These are phyloP conservation scores for Hibiscus mutabilis DNA, from an alignment of 345 rosid genomes.

Conservation along the genomic window DNA sequence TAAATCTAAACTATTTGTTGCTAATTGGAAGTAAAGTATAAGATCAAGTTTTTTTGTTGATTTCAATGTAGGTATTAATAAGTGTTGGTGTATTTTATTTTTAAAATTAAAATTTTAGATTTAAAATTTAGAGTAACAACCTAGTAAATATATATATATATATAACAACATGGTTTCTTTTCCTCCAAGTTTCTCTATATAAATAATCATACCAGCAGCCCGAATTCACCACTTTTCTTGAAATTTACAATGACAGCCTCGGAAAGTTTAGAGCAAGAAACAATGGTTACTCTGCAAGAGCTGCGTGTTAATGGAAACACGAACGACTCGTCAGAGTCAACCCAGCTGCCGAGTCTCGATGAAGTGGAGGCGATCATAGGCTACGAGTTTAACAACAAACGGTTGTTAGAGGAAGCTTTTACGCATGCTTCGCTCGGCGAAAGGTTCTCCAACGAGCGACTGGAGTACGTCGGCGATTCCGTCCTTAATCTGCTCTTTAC, in stretches of 20 bases:
- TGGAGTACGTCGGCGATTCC: slow-evolving; percentile 54
- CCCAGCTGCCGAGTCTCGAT: slow-evolving; percentile 14
- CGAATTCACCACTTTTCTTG: background rate
- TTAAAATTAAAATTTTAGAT: no score
- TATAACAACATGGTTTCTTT: background rate
- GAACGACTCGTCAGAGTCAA: background rate
- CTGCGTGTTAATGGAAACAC: background rate
- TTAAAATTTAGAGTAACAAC: no score
- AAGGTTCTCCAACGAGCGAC: slow-evolving; percentile 32
- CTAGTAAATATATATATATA: no score
- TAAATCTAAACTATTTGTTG: no score
- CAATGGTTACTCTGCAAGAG: background rate
- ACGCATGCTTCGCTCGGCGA: slow-evolving; percentile 30
- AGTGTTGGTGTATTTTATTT: no score
- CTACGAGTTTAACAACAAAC: slow-evolving; percentile 38
- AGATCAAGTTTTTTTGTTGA: no score
- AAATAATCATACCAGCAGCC: background rate
- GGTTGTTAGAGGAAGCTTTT: slow-evolving; percentile 47
- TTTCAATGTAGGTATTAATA: no score
- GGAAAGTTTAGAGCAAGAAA: background rate
- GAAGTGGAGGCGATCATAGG: slow-evolving; percentile 39
- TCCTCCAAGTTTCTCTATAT: background rate
- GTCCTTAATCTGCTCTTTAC: slow-evolving; percentile 34
- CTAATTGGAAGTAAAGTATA: no score
- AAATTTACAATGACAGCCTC: background rate